Evolutionary conservation across 352 stramenopile species (phyloP).

Genomic region (Phytophthora syringae): DNA sequence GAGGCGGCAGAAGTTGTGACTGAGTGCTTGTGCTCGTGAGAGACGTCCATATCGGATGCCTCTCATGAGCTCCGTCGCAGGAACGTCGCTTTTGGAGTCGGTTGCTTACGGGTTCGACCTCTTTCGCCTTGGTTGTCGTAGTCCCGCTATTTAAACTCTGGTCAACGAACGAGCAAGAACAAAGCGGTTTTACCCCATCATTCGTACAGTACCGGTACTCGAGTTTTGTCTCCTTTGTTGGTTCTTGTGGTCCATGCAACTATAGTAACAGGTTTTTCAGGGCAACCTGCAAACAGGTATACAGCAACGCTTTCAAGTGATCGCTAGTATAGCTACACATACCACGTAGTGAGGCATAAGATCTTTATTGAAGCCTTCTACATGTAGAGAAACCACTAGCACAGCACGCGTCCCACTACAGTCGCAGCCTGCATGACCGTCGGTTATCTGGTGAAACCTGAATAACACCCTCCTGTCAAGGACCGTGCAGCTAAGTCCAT

Average conservation of each 20-base stretch:
- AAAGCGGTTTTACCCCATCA: slow-evolving; percentile 38
- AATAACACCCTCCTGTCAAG: slow-evolving; percentile 1
- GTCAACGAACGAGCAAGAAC: slow-evolving; percentile 36
- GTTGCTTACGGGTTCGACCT: slow-evolving; percentile 36
- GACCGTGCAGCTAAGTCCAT: not conserved
- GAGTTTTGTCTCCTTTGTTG: slow-evolving; percentile 1
- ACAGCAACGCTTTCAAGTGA: not conserved
- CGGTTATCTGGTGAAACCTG: not conserved
- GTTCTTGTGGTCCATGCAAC: no score
- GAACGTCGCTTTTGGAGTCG: slow-evolving; percentile 37
- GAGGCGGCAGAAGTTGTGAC: not conserved
- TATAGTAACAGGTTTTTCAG: no score
- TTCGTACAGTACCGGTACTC: no score
- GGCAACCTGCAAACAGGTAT: no score
- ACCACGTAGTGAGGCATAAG: not conserved
- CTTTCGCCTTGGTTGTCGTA: slow-evolving; percentile 34
- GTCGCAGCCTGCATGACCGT: not conserved
- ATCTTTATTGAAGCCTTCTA: slow-evolving; percentile 30
- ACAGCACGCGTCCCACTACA: no score
- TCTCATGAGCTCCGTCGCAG: slow-evolving; percentile 7
- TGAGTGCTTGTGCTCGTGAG: not conserved
- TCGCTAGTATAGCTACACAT: not conserved
- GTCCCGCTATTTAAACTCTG: slow-evolving; percentile 38
- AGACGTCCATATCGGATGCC: slow-evolving; percentile 2
- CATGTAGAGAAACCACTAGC: slow-evolving; percentile 28